Evolutionary conservation across 2,329 filamentous ascomycete genomes (phyloP), one percentile per base, ranked within the genome.

Genomic region (Hypoxylon sp.): DNA sequence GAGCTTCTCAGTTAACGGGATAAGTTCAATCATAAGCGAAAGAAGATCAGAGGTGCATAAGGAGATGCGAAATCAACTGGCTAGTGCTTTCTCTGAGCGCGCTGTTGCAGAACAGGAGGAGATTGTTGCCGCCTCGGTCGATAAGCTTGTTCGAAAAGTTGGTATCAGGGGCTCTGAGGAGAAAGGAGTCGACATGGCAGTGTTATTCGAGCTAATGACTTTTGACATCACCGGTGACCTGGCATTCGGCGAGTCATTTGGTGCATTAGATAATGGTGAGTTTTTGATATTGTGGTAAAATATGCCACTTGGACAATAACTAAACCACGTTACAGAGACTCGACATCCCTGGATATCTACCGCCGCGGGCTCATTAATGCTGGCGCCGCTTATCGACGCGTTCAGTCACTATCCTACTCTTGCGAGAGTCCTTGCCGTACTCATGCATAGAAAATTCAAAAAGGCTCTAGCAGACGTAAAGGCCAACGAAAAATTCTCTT

Each of bases 81-180:
- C 73, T 1, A 55, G 63, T 23, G 75, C 72, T 14, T 79, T 79
- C 63, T 68, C 69, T 23, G 64, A 76, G 57, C 30, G 65, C 38
- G 63, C 77, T 65, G 59, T 79, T 63, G 65, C 60, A 7, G 74
- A 74, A 23, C 75, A 78, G 43, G 75, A 77, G 38, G 52, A 65
- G 0, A 59, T 75, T 9, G 62, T 78, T 19, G 32, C 36, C 7
- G 36, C 41, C 4, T 69, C 67, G 13, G 61, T 75, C 11, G 69
- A 75, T 38, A 65, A 65, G n/a, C 60, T 75, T 17, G 36, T 72
- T 43, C 23, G 62, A 17, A 13, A 61, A 28, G 21, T 70, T 56
- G 56, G 60, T 49, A 10, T 58, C 14, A 68, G 62, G 32, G 62
- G 66, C 21, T 64, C 65, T 10, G 11, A 2, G 17, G 30, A 43